Evolutionary conservation across 306 rosid species (phyloP).

Genomic region (Canavalia gladiata): DNA sequence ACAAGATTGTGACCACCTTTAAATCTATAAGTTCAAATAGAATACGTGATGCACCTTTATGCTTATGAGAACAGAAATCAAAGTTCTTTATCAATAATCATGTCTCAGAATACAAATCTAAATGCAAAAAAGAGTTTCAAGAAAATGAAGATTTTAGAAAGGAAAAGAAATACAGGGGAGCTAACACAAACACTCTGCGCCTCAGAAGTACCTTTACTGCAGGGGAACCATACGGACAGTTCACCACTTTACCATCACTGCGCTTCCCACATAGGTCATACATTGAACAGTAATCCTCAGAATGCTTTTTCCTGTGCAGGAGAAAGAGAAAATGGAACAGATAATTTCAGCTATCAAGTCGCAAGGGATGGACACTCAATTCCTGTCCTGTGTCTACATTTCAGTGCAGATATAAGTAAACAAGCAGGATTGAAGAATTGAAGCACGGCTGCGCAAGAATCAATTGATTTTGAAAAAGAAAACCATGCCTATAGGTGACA

Average conservation of each 20-base stretch:
- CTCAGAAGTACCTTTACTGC: slow-evolving; percentile 76
- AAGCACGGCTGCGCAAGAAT: slow-evolving; percentile 9
- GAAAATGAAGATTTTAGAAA: background rate
- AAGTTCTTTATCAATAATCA: background rate
- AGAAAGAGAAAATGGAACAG: slow-evolving; percentile 13
- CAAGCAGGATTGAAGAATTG: slow-evolving; percentile 25
- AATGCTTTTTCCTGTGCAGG: slow-evolving; percentile 67
- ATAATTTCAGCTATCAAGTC: slow-evolving; percentile 7
- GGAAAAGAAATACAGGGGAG: background rate
- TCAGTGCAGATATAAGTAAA: background rate
- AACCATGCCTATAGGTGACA: background rate
- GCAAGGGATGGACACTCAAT: background rate
- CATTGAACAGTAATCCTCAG: slow-evolving; percentile 86
- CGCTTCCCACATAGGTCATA: slow-evolving; percentile 88
- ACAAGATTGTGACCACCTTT: slow-evolving; percentile 37
- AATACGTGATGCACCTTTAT: slow-evolving; percentile 35
- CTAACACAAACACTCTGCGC: background rate
- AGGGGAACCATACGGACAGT: slow-evolving; percentile 81
- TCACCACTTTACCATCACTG: slow-evolving; percentile 80
- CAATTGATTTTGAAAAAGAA: slow-evolving; percentile 12
- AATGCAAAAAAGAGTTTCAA: background rate
- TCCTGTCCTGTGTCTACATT: background rate
- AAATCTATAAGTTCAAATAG: slow-evolving; percentile 41
- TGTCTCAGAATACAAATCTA: slow-evolving; percentile 14
- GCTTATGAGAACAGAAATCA: slow-evolving; percentile 26